Conservation (phyloP, 352 stramenopile species). For the Phytophthora litchii region DNA sequence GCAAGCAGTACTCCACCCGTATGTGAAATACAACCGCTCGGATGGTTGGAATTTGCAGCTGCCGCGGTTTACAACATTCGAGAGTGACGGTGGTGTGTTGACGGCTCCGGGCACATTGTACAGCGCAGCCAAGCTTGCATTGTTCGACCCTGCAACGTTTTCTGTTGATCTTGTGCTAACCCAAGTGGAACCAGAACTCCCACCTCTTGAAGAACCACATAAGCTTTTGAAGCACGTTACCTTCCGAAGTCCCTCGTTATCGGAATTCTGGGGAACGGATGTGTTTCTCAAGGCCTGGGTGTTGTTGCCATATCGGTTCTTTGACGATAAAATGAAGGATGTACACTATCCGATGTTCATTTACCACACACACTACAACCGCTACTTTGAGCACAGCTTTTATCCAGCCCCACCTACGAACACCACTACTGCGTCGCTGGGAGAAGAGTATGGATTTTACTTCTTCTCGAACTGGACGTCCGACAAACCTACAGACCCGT, state of each 20-base stretch:
- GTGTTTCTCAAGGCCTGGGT: conserved; percentile 77
- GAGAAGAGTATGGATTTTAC: conserved; percentile 66
- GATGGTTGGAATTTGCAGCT: conserved; percentile 53
- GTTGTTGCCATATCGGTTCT: conserved; percentile 71
- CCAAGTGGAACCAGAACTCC: conserved; percentile 44
- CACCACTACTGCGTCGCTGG: conserved; percentile 29
- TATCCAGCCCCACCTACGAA: conserved; percentile 32
- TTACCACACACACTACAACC: conserved; percentile 80
- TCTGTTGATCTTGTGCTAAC: conserved; percentile 51
- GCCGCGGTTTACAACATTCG: conserved; percentile 61
- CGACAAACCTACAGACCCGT: conserved; percentile 45
- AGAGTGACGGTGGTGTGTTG: conserved; percentile 58
- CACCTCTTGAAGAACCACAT: conserved; percentile 44
- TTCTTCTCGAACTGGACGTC: conserved; percentile 81
- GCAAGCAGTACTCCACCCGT: conserved; percentile 64
- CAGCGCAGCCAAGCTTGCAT: conserved; percentile 54
- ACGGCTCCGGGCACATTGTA: conserved; percentile 66
- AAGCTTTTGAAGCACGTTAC: conserved; percentile 72
- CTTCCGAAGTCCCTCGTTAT: conserved; percentile 66
- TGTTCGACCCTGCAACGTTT: conserved; percentile 41
- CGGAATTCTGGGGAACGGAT: conserved; percentile 72
- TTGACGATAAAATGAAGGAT: conserved; percentile 48
- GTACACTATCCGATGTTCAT: conserved; percentile 76
- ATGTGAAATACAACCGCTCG: conserved; percentile 69
- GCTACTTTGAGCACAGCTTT: conserved; percentile 68